Evolutionary conservation across 352 stramenopile genomes (phyloP).

Genomic region (Saprolegnia diclina): DNA sequence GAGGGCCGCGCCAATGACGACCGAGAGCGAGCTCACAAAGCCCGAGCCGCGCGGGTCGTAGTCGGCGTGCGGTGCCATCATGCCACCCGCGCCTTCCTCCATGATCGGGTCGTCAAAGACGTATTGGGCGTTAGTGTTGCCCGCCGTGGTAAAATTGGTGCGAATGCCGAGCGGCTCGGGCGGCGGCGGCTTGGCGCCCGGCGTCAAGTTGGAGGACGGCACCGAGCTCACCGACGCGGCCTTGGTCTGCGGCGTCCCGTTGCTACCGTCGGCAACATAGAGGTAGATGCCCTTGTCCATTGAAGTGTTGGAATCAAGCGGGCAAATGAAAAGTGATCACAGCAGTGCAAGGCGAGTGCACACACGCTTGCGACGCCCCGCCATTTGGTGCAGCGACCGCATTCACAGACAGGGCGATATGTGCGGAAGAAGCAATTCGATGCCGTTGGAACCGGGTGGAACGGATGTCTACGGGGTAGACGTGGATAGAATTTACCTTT

Average conservation of each 20-base stretch:
- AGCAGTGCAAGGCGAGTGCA: no score
- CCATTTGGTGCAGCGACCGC: no score
- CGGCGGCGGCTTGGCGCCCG: neutral
- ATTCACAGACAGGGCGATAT: no score
- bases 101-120: neutral
- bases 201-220: neutral
- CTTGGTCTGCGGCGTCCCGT: neutral
- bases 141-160: slow-evolving; percentile 5
- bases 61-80: neutral
- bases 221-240: neutral
- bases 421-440: neutral
- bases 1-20: slow-evolving; percentile 38
- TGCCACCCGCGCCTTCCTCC: neutral
- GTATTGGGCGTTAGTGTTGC: neutral
- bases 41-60: neutral
- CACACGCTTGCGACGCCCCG: neutral
- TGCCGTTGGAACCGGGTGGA: neutral
- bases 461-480: neutral
- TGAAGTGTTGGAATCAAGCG: neutral
- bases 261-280: neutral
- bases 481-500: neutral
- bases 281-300: neutral
- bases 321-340: neutral
- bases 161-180: neutral
- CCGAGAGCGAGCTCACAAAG: neutral